phyloP scores from a whole-genome alignment of 495 filamentous ascomycete genomes.

The Darksidea phi region DNA sequence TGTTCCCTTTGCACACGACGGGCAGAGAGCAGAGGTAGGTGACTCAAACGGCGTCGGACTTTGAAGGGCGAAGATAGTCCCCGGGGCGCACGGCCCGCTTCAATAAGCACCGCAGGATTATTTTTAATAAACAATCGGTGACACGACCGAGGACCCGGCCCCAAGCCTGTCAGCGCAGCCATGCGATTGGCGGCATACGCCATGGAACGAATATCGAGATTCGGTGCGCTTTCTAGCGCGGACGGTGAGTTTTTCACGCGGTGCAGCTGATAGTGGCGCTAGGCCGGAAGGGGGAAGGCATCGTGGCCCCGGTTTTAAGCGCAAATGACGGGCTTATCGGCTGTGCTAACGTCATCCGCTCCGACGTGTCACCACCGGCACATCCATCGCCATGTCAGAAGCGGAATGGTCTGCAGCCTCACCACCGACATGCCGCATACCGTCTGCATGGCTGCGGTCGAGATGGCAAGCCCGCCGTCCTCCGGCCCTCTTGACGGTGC shows the following conservation, averaged over 20 bases:
- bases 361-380: too few species aligned
- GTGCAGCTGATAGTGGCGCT: too few species aligned
- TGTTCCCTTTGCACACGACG: background rate
- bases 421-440: too few species aligned
- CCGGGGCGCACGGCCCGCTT: constrained; percentile 21
- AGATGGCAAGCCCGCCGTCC: too few species aligned
- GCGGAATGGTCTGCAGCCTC: too few species aligned
- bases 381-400: too few species aligned
- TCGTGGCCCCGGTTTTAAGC: background rate
- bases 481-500: too few species aligned
- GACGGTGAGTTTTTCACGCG: too few species aligned
- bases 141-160: background rate
- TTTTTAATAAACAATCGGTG: constrained; percentile 29
- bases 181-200: background rate
- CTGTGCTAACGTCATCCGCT: background rate
- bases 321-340: background rate
- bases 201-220: background rate
- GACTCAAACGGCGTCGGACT: constrained; percentile 22
- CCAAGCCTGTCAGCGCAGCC: background rate
- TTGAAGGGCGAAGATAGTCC: constrained; percentile 30
- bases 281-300: background rate
- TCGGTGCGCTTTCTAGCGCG: background rate
- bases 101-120: constrained; percentile 35
- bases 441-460: too few species aligned
- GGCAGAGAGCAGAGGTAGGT: background rate